Percentiles rank a stretch among this genome's conserved stretches.
Conservation (phyloP, 1,139 yeast species). For the Pichia sp. region DNA sequence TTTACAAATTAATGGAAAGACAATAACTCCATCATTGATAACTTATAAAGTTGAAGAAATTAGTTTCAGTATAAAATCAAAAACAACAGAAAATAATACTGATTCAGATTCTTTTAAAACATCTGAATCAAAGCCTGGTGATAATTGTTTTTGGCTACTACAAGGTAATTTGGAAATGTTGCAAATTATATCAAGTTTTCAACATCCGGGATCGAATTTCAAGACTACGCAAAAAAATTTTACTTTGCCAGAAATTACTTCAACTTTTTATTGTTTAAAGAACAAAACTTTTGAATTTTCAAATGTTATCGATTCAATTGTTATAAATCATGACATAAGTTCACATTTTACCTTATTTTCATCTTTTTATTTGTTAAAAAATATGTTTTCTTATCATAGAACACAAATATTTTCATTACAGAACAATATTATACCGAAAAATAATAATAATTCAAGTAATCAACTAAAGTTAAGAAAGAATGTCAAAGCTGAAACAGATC, state of each 20-base stretch:
- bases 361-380: slow-evolving; percentile 44
- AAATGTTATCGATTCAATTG: slow-evolving; percentile 1
- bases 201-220: not conserved
- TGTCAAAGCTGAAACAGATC: not conserved
- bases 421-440: not conserved
- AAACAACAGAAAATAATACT: slow-evolving; percentile 4
- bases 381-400: slow-evolving; percentile 39
- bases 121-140: slow-evolving; percentile 6
- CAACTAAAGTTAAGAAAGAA: not conserved
- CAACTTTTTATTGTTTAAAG: slow-evolving; percentile 13
- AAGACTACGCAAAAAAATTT: slow-evolving; percentile 2
- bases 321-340: slow-evolving; percentile 33
- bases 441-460: slow-evolving; percentile 4
- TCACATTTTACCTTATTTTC: slow-evolving; percentile 51
- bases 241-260: slow-evolving; percentile 9
- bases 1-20: slow-evolving; percentile 7
- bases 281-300: slow-evolving; percentile 8
- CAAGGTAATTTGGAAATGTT: not conserved
- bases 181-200: slow-evolving; percentile 3
- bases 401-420: slow-evolving; percentile 8
- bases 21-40: slow-evolving; percentile 8
- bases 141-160: slow-evolving; percentile 18
- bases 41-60: slow-evolving; percentile 25
- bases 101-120: slow-evolving; percentile 3
- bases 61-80: slow-evolving; percentile 20